These are phyloP conservation scores for Penicillium sclerotigenum DNA, from an alignment of 2,329 filamentous ascomycete genomes.

Conservation along the genomic window DNA sequence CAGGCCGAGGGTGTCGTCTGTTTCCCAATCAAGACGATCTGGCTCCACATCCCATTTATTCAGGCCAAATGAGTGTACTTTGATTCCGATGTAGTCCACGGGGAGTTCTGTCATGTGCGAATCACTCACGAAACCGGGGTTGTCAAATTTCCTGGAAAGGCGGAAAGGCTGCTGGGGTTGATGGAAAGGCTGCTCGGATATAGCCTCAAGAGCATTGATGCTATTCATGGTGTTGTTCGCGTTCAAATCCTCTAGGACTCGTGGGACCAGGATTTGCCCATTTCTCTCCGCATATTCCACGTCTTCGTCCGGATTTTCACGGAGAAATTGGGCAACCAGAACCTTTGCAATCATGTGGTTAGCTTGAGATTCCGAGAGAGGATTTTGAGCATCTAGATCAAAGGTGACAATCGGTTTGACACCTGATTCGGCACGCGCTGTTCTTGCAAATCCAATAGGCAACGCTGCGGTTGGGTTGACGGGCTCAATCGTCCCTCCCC, in stretches of 20 bases:
- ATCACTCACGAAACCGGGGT: constrained; percentile 13
- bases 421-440: constrained; percentile 27
- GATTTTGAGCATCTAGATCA: constrained; percentile 17
- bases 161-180: constrained; percentile 8
- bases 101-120: background rate
- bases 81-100: constrained; percentile 30
- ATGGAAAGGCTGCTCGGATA: constrained; percentile 14
- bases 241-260: constrained; percentile 17
- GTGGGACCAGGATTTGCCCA: constrained; percentile 24
- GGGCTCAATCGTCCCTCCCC: constrained; percentile 13
- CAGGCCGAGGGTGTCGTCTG: background rate
- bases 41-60: constrained; percentile 26
- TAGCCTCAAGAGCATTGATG: background rate
- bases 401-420: constrained; percentile 24
- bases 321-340: constrained; percentile 12
- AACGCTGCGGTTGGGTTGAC: constrained; percentile 18
- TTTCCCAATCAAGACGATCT: background rate
- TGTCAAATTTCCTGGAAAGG: background rate
- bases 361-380: background rate
- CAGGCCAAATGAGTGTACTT: constrained; percentile 32
- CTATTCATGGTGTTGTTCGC: constrained; percentile 7
- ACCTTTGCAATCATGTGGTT: constrained; percentile 13
- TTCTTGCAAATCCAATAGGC: constrained; percentile 24
- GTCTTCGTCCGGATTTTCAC: constrained; percentile 11
- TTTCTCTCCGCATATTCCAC: constrained; percentile 25